Conservation (phyloP, 2,329 filamentous ascomycete genomes). For the Epichloe coenophiala region DNA sequence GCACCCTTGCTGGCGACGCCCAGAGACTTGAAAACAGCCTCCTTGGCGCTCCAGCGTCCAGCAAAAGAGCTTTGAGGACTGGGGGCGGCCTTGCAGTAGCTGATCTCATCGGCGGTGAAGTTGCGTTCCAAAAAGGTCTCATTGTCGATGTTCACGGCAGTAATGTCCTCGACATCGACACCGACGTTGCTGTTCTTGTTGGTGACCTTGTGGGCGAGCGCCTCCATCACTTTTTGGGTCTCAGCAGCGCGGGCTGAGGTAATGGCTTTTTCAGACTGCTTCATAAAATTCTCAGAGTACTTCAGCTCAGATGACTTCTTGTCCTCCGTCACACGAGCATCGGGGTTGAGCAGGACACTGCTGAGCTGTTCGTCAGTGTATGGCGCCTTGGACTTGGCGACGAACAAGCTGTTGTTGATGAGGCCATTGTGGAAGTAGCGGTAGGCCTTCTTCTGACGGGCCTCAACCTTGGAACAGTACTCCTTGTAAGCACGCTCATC, state of each 20-base stretch:
- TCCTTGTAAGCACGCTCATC: constrained; percentile 69
- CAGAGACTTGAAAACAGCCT: constrained; percentile 95
- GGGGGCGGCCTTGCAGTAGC: constrained; percentile 71
- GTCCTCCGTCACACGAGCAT: constrained; percentile 71
- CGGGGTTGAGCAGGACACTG: constrained; percentile 85
- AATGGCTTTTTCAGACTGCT: constrained; percentile 44
- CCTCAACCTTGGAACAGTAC: constrained; percentile 80
- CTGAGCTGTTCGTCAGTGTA: constrained; percentile 81
- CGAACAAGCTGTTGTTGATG: constrained; percentile 96
- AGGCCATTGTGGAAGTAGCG: constrained; percentile 96
- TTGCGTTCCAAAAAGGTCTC: constrained; percentile 91
- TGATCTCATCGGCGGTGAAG: constrained; percentile 73
- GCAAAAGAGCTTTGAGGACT: constrained; percentile 83
- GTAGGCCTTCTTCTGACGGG: constrained; percentile 96
- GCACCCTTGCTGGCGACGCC: constrained; percentile 78
- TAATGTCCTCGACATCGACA: constrained; percentile 84
- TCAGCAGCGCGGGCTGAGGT: constrained; percentile 39
- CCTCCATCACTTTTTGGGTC: constrained; percentile 64
- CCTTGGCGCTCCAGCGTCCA: constrained; percentile 93
- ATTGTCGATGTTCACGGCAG: constrained; percentile 81
- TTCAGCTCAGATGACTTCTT: constrained; percentile 73
- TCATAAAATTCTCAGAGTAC: constrained; percentile 58
- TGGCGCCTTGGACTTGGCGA: constrained; percentile 82
- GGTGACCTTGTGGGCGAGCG: constrained; percentile 50
- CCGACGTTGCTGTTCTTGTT: constrained; percentile 62